phyloP scores from a whole-genome alignment of 106 monocot genomes.

The Acanthochlamys bracteata region DNA sequence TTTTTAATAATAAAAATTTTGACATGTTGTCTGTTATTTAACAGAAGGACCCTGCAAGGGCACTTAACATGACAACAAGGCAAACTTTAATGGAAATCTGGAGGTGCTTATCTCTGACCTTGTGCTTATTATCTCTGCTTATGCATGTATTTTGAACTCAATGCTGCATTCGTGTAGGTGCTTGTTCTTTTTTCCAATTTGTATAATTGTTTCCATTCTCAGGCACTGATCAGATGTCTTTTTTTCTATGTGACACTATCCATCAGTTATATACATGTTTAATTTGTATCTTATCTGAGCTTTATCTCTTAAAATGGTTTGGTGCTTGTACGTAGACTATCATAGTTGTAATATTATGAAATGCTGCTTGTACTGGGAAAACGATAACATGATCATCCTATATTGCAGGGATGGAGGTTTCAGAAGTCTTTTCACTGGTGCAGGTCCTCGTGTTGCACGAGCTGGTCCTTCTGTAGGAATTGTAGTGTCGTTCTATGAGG shows the following conservation, averaged over 20 bases:
- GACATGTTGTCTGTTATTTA: slow-evolving; percentile 3
- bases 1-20: too few relatives aligned
- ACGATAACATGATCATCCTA: not conserved
- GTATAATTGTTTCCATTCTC: too few relatives aligned
- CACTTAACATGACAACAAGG: slow-evolving; percentile 68
- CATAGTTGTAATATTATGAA: too few relatives aligned
- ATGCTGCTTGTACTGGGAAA: too few relatives aligned
- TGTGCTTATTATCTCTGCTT: too few relatives aligned
- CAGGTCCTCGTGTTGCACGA: slow-evolving; percentile 81
- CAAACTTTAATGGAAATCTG: slow-evolving; percentile 64
- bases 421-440: slow-evolving; percentile 80
- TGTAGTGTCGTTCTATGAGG: slow-evolving; percentile 91
- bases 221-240: too few relatives aligned
- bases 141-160: too few relatives aligned
- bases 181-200: too few relatives aligned
- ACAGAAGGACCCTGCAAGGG: slow-evolving; percentile 67
- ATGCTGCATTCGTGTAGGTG: too few relatives aligned
- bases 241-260: too few relatives aligned
- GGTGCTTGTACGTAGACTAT: too few relatives aligned
- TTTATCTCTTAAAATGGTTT: too few relatives aligned
- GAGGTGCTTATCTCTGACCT: slow-evolving; percentile 34
- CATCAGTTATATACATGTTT: slow-evolving; percentile 3
- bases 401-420: slow-evolving; percentile 64
- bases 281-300: not conserved
- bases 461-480: slow-evolving; percentile 97